These are phyloP conservation scores for Cladosporium sp. DNA, from an alignment of 2,329 filamentous ascomycete species.

Conservation along the genomic window DNA sequence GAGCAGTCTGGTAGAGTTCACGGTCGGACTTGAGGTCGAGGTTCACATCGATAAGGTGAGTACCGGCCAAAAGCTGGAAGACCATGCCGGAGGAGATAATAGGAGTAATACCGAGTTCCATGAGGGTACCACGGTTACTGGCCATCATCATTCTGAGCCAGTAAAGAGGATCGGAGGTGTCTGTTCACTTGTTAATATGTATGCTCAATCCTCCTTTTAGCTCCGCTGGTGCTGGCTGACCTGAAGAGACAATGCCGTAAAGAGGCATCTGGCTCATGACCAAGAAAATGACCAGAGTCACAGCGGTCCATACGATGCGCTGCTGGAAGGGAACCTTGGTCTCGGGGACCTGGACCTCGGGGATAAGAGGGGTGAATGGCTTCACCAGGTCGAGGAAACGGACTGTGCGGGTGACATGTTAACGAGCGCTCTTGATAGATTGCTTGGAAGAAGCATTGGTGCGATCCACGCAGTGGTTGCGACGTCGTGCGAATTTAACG, in stretches of 20 bases:
- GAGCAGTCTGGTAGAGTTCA: slow-evolving; percentile 98
- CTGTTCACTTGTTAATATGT: slow-evolving; percentile 29
- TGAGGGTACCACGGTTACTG: slow-evolving; percentile 69
- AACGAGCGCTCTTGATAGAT: slow-evolving; percentile 16
- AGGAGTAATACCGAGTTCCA: slow-evolving; percentile 68
- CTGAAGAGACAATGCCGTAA: slow-evolving; percentile 97
- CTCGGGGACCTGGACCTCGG: slow-evolving; percentile 97
- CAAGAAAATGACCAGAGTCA: slow-evolving; percentile 94
- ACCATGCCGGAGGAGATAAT: slow-evolving; percentile 99
- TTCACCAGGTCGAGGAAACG: slow-evolving; percentile 99
- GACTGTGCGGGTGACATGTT: slow-evolving; percentile 58
- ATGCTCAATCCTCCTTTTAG: slow-evolving; percentile 20
- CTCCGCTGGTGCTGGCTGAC: slow-evolving; percentile 27
- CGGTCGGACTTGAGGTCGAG: slow-evolving; percentile 99
- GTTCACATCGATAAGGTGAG: slow-evolving; percentile 99
- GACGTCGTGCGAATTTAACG: slow-evolving; percentile 1
- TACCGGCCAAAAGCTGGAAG: slow-evolving; percentile 98
- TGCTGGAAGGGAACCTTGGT: slow-evolving; percentile 99
- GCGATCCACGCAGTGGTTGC: slow-evolving; percentile 28
- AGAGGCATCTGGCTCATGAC: slow-evolving; percentile 99
- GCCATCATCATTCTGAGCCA: slow-evolving; percentile 99
- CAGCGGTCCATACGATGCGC: slow-evolving; percentile 56
- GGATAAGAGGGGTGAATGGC: slow-evolving; percentile 98
- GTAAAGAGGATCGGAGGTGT: slow-evolving; percentile 95
- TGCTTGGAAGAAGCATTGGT: slow-evolving; percentile 27